Evolutionary conservation across 306 rosid species (phyloP), one percentile per base, ranked within the genome.

Genomic region (Malus fusca): DNA sequence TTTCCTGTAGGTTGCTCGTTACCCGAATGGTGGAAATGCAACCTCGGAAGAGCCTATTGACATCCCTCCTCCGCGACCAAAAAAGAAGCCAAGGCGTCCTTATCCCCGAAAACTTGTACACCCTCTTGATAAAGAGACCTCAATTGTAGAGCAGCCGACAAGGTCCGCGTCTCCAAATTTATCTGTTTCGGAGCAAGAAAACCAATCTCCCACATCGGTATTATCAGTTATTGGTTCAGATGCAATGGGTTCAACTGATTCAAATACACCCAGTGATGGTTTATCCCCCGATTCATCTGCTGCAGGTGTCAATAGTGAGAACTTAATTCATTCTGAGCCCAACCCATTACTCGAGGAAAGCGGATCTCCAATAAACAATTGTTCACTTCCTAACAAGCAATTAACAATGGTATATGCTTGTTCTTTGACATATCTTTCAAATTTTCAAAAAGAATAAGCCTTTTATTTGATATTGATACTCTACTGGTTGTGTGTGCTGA

Each of bases 21-120:
- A 87, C 33, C 46, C 92, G 2, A 66, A 78, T 69, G 86, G 86
- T 44, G 74, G 80, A 76, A 80, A 21, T 6, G 71, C 82, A 22
- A 69, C 22, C 75, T 71, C 77, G 6, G 86, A 43, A 26, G 96
- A 86, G 37, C 79, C 89, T 5, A 82, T 93, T 76, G 93, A 89
- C 79, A 93, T 93, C 64, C 98, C 98, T 33, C 97, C 98, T 65
- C 97, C 98, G 4, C 81, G 98, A 23, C 97, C 98, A 4, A 93
- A 93, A 31, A 79, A 93, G 66, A 93, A 89, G 79, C 98, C 98
- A 11, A 85, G 68, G 79, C 97, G 87, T 85, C 97, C 98, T 77
- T 93, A 93, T 79, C 98, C 98, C 12, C 91, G 97, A 17, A 93
- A 93, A 75, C 85, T 79, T 74, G 88, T 79, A 3, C 82, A 82